Evolutionary conservation across 1,284 basidiomycete genomes (phyloP), one percentile per base, ranked within the genome.

Genomic region (Golubevia pallescens): DNA sequence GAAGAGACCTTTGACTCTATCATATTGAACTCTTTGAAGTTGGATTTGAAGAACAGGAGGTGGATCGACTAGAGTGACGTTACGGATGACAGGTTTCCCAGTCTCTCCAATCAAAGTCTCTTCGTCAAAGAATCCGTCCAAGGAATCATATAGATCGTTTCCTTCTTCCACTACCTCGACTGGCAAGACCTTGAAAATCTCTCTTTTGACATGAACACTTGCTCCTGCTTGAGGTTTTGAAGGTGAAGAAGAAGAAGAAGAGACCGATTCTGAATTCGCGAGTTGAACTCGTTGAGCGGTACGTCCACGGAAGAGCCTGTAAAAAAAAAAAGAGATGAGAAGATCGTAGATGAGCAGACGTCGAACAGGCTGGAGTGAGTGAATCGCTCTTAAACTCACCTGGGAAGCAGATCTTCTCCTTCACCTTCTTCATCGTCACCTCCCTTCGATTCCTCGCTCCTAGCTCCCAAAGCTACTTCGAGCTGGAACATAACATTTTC

Each of bases 401-500:
- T 16, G n/a, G 13, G 32, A 57, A 34, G 55, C 55, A 57, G 42
- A 48, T 48, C 42, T 16, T 60, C 16, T 6, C 24, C 58, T 38
- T 60, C 23, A n/a, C n/a, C 8, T 13, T 38, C 23, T 16, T 16
- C 32, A 16, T 53, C 13, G 3, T 57, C 24, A 20, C 14, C 54
- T 19, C 16, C 28, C 20, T 24, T 20, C n/a, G 53, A 20, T 8
- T 66, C 38, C 3, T 24, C 61, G 16, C n/a, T 56, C 16, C 20
- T 32, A 24, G 66, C 58, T 3, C 71, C 70, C n/a, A 83, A 64
- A 1, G 78, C 81, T 2, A 73, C 71, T 58, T 85, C 78, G 54
- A 85, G 68, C 64, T 83, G 80, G 58, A 81, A 83, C 61, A 83
- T 69, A 69, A 82, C 81, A 52, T 85, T 85, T 65, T 83, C 79